Conservation (phyloP, 1,284 basidiomycete genomes). For the Grifola frondosa region DNA sequence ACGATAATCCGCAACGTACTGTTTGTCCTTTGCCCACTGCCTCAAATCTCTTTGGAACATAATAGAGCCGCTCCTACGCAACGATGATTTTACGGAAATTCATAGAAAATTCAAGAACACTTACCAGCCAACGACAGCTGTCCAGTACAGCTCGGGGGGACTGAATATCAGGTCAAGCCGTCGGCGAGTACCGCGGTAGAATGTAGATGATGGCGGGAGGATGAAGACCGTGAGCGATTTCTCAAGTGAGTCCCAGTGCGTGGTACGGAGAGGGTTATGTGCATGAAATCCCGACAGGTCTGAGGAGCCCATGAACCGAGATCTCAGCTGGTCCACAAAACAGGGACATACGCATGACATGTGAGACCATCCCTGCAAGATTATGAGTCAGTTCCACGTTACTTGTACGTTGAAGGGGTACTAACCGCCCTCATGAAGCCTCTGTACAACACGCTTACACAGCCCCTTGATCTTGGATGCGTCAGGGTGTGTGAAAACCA, state of each 20-base stretch:
- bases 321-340: background rate
- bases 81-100: background rate
- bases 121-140: conserved; percentile 77
- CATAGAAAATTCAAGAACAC: conserved; percentile 16
- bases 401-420: background rate
- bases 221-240: conserved; percentile 70
- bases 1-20: conserved; percentile 33
- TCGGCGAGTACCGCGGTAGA: conserved; percentile 43
- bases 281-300: conserved; percentile 60
- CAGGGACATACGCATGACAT: conserved; percentile 59
- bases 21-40: conserved; percentile 65
- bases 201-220: conserved; percentile 41
- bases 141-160: conserved; percentile 69
- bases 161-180: conserved; percentile 78
- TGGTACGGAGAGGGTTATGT: conserved; percentile 51
- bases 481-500: conserved; percentile 71
- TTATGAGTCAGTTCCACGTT: background rate
- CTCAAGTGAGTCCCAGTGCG: conserved; percentile 66
- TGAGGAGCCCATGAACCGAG: conserved; percentile 9
- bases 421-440: conserved; percentile 47
- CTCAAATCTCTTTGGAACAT: conserved; percentile 82
- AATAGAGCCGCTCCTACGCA: conserved; percentile 72
- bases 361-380: conserved; percentile 56
- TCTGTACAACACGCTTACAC: conserved; percentile 24
- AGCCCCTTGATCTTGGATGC: conserved; percentile 48